phyloP scores from a whole-genome alignment of 1,284 basidiomycete species.

The Ceratobasidium papillatum region DNA sequence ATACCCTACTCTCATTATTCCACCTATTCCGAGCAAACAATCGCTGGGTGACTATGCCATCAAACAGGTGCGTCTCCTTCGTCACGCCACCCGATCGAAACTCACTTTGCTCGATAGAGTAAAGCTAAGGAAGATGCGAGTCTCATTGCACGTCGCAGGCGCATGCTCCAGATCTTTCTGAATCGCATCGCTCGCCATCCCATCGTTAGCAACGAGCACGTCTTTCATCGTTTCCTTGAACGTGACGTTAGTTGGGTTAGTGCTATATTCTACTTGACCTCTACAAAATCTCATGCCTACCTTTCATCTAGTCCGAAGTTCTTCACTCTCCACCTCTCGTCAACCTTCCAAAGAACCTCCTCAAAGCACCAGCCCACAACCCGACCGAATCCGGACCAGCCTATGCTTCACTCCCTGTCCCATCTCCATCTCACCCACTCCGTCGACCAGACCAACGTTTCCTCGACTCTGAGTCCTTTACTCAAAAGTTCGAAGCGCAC shows the following conservation, averaged over 20 bases:
- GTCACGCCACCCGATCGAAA: background rate
- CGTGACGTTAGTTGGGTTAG: slow-evolving; percentile 94
- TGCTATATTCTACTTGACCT: slow-evolving; percentile 18
- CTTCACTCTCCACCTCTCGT: slow-evolving; percentile 91
- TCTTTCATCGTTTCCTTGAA: slow-evolving; percentile 95
- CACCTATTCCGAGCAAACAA: slow-evolving; percentile 98
- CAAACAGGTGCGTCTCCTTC: slow-evolving; percentile 71
- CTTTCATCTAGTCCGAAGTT: slow-evolving; percentile 75
- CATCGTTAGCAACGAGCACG: slow-evolving; percentile 91
- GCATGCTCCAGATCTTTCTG: slow-evolving; percentile 95
- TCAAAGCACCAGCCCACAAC: slow-evolving; percentile 94
- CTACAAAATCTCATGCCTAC: background rate
- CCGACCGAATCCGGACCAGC: slow-evolving; percentile 85
- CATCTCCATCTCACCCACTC: slow-evolving; percentile 85
- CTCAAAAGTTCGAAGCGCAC: slow-evolving; percentile 94
- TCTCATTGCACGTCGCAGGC: slow-evolving; percentile 90
- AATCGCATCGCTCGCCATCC: slow-evolving; percentile 90
- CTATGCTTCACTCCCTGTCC: slow-evolving; percentile 87
- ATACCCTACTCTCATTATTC: slow-evolving; percentile 96
- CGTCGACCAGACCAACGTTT: slow-evolving; percentile 93
- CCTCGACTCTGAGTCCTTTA: slow-evolving; percentile 95
- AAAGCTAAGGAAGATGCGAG: slow-evolving; percentile 97
- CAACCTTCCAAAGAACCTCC: slow-evolving; percentile 90
- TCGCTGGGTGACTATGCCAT: slow-evolving; percentile 95
- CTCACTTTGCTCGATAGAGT: slow-evolving; percentile 12